Evolutionary conservation across 331 rosid species (phyloP).

Genomic region (Rosa hybrid): DNA sequence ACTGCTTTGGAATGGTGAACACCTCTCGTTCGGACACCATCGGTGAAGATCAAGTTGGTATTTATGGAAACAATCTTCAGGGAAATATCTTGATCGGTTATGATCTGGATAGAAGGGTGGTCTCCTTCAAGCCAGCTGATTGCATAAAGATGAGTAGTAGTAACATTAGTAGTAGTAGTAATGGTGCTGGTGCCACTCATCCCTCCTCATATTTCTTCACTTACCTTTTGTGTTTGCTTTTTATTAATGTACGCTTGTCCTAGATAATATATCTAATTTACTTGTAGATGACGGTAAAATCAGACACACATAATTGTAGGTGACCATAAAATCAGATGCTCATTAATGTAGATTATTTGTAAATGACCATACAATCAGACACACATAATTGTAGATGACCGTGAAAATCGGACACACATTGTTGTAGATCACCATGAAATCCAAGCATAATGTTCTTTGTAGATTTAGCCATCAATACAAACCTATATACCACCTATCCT

Average conservation of each 20-base stretch:
- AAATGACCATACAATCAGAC: neutral
- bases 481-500: neutral
- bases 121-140: slow-evolving; percentile 59
- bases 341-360: neutral
- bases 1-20: slow-evolving; percentile 50
- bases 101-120: slow-evolving; percentile 37
- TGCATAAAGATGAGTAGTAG: slow-evolving; percentile 31
- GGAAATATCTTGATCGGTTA: slow-evolving; percentile 51
- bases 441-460: neutral
- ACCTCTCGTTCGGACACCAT: neutral
- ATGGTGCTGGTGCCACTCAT: neutral
- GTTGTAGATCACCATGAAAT: neutral
- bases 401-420: neutral
- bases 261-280: no score
- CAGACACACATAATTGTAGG: no score
- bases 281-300: no score
- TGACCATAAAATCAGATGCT: neutral
- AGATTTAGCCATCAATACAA: neutral
- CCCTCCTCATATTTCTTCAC: neutral
- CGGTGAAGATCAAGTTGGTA: slow-evolving; percentile 11
- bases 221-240: neutral
- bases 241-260: no score
- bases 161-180: no score
- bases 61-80: slow-evolving; percentile 57
- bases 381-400: neutral